Evolutionary conservation across 2,329 filamentous ascomycete species (phyloP).

Genomic region (Neurospora crassa): DNA sequence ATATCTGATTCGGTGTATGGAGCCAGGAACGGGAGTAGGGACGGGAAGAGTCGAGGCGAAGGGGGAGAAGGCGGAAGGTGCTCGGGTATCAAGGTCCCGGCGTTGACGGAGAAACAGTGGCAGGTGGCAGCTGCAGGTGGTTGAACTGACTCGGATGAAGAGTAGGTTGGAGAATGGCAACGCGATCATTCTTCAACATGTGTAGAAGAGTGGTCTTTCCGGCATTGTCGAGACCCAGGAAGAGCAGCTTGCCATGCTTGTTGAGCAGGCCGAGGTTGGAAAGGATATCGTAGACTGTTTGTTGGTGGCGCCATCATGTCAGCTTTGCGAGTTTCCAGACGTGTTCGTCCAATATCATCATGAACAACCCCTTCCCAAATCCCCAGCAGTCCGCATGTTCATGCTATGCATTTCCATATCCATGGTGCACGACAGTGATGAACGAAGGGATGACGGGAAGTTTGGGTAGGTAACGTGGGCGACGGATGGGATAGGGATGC

Average conservation of each 20-base stretch:
- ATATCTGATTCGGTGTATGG: slow-evolving; percentile 4
- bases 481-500: neutral
- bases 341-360: neutral
- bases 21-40: neutral
- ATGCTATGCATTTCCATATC: neutral
- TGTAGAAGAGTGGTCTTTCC: slow-evolving; percentile 91
- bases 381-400: neutral
- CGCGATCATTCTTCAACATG: slow-evolving; percentile 96
- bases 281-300: slow-evolving; percentile 76
- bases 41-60: neutral
- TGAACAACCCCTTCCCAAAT: neutral
- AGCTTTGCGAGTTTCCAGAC: slow-evolving; percentile 12
- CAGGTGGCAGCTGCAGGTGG: neutral
- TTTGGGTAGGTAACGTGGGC: neutral
- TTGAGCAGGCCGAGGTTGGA: slow-evolving; percentile 81
- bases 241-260: slow-evolving; percentile 92
- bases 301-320: slow-evolving; percentile 16
- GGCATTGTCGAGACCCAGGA: slow-evolving; percentile 88
- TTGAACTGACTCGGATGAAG: slow-evolving; percentile 71
- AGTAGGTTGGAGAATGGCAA: slow-evolving; percentile 82
- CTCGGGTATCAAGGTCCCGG: neutral
- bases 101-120: neutral
- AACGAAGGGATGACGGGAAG: neutral
- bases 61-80: neutral
- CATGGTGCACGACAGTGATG: neutral